phyloP scores from a whole-genome alignment of 148 eudicot species.

The Fallopia convolvulus region DNA sequence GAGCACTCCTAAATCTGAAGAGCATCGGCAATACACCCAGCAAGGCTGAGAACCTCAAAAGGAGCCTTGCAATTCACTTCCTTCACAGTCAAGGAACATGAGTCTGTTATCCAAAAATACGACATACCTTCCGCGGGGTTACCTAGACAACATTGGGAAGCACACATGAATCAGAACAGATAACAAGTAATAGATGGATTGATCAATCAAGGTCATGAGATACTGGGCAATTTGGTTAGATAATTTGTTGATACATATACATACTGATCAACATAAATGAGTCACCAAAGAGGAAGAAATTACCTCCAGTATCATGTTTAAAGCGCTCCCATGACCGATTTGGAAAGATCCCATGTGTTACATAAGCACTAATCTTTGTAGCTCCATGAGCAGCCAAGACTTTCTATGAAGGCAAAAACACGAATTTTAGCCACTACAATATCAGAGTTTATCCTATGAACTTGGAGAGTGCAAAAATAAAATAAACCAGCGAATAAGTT shows the following conservation, averaged over 20 bases:
- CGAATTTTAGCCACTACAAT: not conserved
- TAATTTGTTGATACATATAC: not conserved
- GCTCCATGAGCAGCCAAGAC: constrained; percentile 98
- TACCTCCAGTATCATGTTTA: constrained; percentile 58
- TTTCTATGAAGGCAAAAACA: constrained; percentile 40
- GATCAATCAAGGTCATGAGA: not conserved
- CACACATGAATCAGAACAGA: not conserved
- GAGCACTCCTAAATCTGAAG: constrained; percentile 42
- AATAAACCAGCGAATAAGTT: not conserved
- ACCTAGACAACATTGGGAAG: constrained; percentile 33
- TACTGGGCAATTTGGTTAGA: not conserved
- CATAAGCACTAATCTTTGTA: constrained; percentile 85
- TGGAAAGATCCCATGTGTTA: constrained; percentile 96
- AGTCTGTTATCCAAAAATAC: constrained; percentile 96
- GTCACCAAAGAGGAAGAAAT: constrained; percentile 6
- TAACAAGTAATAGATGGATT: not conserved
- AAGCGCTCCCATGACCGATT: constrained; percentile 89
- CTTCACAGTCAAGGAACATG: constrained; percentile 76
- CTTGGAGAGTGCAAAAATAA: not conserved
- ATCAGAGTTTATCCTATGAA: not conserved
- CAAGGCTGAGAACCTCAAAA: constrained; percentile 85
- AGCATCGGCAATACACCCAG: constrained; percentile 69
- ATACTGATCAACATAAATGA: not conserved
- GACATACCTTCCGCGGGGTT: constrained; percentile 58
- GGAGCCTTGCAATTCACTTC: constrained; percentile 72